Evolutionary conservation across 1,284 basidiomycete genomes (phyloP).

Genomic region (Macrocybe sp.): DNA sequence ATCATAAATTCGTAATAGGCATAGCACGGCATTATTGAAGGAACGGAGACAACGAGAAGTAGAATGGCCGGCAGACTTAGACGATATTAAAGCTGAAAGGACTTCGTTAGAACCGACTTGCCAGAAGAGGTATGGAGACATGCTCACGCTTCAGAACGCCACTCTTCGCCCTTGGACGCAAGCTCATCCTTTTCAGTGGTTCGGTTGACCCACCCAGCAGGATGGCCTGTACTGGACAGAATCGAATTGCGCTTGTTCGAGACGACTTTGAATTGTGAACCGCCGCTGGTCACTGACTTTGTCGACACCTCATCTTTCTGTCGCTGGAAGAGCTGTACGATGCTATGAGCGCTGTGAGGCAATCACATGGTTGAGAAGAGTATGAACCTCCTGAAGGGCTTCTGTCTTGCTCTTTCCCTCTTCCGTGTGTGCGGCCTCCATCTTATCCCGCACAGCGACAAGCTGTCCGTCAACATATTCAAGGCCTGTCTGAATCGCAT

Average conservation of each 20-base stretch:
- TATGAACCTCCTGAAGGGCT: constrained; percentile 62
- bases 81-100: too few relatives aligned
- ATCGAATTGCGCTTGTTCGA: constrained; percentile 59
- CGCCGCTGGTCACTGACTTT: constrained; percentile 16
- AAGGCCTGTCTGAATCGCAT: constrained; percentile 74
- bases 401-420: constrained; percentile 34
- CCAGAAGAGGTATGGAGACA: too few relatives aligned
- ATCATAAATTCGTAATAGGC: too few relatives aligned
- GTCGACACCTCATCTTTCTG: constrained; percentile 47
- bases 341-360: not conserved
- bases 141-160: constrained; percentile 61
- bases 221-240: constrained; percentile 57
- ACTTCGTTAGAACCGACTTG: too few relatives aligned
- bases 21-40: too few relatives aligned
- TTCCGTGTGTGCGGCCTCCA: constrained; percentile 60
- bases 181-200: constrained; percentile 54
- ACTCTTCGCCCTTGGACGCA: constrained; percentile 47
- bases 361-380: constrained; percentile 1
- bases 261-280: constrained; percentile 70
- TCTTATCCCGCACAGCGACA: constrained; percentile 69
- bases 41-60: too few relatives aligned
- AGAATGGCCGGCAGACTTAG: too few relatives aligned
- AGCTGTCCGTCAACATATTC: constrained; percentile 88
- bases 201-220: constrained; percentile 68
- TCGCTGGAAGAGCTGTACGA: constrained; percentile 47